A percentile compares a stretch with the other conserved stretches of the same genome.
Conservation (phyloP, 257 asterid species). For the Plantago elongata region DNA sequence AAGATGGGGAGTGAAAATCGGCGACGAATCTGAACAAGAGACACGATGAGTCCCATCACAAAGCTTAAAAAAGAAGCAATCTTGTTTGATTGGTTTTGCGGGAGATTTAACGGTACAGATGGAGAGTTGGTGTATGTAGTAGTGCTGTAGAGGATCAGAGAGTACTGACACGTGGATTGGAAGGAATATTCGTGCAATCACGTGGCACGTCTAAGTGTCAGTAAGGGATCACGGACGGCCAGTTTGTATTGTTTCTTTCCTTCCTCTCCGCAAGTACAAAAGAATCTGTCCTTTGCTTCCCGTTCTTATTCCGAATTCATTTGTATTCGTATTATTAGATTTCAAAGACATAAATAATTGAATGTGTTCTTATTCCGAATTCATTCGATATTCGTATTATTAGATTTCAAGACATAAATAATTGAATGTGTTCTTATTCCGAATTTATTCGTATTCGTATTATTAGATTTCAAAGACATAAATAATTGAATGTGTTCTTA, state of each 20-base stretch:
- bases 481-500: no score
- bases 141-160: constrained; percentile 7
- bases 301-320: no score
- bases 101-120: constrained; percentile 19
- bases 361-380: no score
- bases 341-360: no score
- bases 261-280: background rate
- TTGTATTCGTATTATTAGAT: no score
- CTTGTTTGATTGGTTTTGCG: background rate
- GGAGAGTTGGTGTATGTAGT: background rate
- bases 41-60: constrained; percentile 24
- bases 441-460: no score
- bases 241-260: background rate
- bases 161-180: constrained; percentile 26
- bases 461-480: no score
- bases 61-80: background rate
- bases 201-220: constrained; percentile 76
- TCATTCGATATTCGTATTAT: no score
- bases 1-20: constrained; percentile 56
- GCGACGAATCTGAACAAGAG: constrained; percentile 61
- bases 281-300: no score
- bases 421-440: no score
- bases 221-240: constrained; percentile 20
- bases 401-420: no score
- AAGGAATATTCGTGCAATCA: constrained; percentile 53